Evolutionary conservation across 1,284 basidiomycete species (phyloP).

Genomic region (Schizophyllum amplum): DNA sequence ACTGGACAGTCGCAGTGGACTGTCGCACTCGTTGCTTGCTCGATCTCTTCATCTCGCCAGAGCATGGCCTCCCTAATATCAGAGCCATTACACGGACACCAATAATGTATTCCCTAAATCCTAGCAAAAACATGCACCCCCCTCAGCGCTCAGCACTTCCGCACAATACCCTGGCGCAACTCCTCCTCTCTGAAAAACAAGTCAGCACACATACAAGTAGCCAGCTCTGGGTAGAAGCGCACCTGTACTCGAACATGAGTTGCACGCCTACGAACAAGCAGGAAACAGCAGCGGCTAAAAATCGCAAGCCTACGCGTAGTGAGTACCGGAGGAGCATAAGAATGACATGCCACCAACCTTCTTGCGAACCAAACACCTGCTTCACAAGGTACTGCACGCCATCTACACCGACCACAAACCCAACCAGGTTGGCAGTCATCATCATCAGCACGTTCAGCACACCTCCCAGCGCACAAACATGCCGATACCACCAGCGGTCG

Average conservation of each 20-base stretch:
- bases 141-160: conserved; percentile 9
- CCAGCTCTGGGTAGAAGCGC: conserved; percentile 12
- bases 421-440: conserved; percentile 92
- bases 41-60: too few species aligned
- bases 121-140: background rate
- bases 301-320: conserved; percentile 47
- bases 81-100: background rate
- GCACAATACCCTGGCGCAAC: conserved; percentile 13
- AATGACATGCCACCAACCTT: conserved; percentile 39
- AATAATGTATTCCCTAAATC: background rate
- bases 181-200: conserved; percentile 31
- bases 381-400: conserved; percentile 68
- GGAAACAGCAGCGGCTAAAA: conserved; percentile 52
- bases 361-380: conserved; percentile 56
- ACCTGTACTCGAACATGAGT: conserved; percentile 92
- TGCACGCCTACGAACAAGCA: conserved; percentile 83
- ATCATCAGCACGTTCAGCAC: conserved; percentile 85
- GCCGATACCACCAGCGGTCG: conserved; percentile 72
- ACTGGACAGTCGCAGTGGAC: too few species aligned
- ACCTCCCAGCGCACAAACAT: conserved; percentile 78
- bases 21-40: too few species aligned
- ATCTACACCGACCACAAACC: conserved; percentile 89
- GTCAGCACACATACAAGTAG: conserved; percentile 1
- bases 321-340: background rate
- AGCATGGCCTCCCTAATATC: too few species aligned